phyloP scores from a whole-genome alignment of 179 eudicot species.

The Silene noctiflora region DNA sequence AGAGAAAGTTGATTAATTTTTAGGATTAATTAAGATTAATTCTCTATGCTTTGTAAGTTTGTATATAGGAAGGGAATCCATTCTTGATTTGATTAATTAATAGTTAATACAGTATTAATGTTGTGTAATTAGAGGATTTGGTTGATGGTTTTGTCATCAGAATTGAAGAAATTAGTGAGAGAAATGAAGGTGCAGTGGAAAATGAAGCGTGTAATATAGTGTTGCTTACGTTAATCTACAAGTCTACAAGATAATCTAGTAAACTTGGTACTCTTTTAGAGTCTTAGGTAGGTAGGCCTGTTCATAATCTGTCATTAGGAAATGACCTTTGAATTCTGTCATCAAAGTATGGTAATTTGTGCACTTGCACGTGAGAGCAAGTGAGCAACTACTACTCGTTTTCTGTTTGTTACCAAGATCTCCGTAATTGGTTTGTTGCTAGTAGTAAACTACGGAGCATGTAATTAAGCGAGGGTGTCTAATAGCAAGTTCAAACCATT shows the following conservation, averaged over 20 bases:
- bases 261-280: neutral
- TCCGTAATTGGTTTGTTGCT: too few species aligned
- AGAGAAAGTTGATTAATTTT: neutral
- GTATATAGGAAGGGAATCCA: neutral
- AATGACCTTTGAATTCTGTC: neutral
- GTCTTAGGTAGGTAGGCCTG: neutral
- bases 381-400: too few species aligned
- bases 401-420: too few species aligned
- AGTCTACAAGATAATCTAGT: neutral
- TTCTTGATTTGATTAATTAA: too few species aligned
- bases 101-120: neutral
- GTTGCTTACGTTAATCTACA: conserved; percentile 13
- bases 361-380: conserved; percentile 6
- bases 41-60: neutral
- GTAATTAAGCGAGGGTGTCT: too few species aligned
- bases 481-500: too few species aligned
- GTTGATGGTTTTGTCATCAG: neutral
- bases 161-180: neutral
- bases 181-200: neutral
- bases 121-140: neutral
- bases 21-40: neutral
- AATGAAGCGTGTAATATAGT: neutral
- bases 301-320: conserved; percentile 5
- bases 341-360: neutral
- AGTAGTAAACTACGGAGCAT: too few species aligned